A percentile compares a stretch with the other conserved stretches of the same genome.
phyloP scores from a whole-genome alignment of 2,329 filamentous ascomycete genomes.

The Nectriaceae sp. region DNA sequence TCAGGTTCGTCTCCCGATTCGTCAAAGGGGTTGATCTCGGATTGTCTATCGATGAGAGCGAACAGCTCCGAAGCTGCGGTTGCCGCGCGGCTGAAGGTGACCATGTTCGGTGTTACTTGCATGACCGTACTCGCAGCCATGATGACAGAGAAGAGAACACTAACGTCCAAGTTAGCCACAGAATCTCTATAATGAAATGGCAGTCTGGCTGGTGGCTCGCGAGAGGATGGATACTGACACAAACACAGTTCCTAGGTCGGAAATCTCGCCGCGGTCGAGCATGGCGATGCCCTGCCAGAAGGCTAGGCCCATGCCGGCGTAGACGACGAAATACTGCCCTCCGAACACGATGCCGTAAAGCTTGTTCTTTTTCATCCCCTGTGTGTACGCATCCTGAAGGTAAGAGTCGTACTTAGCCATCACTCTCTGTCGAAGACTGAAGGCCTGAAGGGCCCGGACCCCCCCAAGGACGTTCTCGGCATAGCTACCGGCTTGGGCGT shows the following conservation, averaged over 20 bases:
- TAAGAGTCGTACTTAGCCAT: conserved; percentile 43
- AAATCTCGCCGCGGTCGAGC: conserved; percentile 46
- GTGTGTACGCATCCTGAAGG: conserved; percentile 40
- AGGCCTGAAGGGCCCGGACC: conserved; percentile 52
- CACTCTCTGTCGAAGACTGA: conserved; percentile 49
- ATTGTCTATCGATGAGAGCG: conserved; percentile 47
- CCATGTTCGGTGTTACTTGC: conserved; percentile 48
- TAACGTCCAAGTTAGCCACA: conserved; percentile 19
- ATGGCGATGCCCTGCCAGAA: conserved; percentile 56
- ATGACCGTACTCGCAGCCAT: conserved; percentile 43
- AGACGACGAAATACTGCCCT: conserved; percentile 49
- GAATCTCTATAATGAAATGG: accelerated
- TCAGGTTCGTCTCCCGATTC: conserved; percentile 33
- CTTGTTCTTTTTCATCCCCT: conserved; percentile 46
- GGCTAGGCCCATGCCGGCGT: conserved; percentile 48
- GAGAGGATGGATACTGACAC: conserved; percentile 40
- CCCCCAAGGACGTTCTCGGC: conserved; percentile 53
- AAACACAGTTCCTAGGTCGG: conserved; percentile 46
- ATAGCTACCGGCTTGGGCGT: conserved; percentile 44
- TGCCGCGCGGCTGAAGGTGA: conserved; percentile 48
- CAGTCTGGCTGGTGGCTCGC: conserved; percentile 24
- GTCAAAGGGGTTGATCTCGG: conserved; percentile 45
- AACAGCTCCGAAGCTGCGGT: conserved; percentile 51
- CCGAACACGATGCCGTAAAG: conserved; percentile 47
- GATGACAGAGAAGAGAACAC: conserved; percentile 41